Conservation (phyloP, 306 rosid genomes). For the Vigna nakashimae region DNA sequence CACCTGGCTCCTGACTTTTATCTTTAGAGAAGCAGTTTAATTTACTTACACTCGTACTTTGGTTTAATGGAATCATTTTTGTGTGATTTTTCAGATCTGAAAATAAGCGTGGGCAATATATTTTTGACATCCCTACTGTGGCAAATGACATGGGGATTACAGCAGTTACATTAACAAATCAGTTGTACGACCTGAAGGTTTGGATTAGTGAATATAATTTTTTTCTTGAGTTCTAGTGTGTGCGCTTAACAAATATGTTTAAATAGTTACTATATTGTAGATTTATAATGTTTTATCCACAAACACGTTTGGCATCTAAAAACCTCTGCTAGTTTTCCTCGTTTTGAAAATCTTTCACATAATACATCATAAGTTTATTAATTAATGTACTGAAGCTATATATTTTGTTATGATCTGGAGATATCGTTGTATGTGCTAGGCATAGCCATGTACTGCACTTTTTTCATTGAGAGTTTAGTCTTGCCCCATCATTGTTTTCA, state of each 20-base stretch:
- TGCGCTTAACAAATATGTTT: slow-evolving; percentile 22
- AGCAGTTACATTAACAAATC: slow-evolving; percentile 65
- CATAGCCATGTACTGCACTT: background rate
- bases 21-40: slow-evolving; percentile 34
- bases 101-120: slow-evolving; percentile 78
- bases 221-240: slow-evolving; percentile 14
- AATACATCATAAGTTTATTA: background rate
- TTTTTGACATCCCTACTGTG: slow-evolving; percentile 77
- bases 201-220: slow-evolving; percentile 34
- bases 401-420: slow-evolving; percentile 33
- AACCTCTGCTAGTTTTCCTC: slow-evolving; percentile 6
- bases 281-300: background rate
- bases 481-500: background rate
- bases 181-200: slow-evolving; percentile 80
- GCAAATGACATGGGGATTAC: slow-evolving; percentile 78
- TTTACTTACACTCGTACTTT: slow-evolving; percentile 29
- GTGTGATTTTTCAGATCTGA: slow-evolving; percentile 75
- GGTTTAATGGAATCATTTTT: slow-evolving; percentile 35
- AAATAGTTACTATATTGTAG: background rate
- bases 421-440: background rate
- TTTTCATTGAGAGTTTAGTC: background rate
- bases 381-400: slow-evolving; percentile 8
- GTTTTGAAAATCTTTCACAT: background rate
- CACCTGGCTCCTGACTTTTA: slow-evolving; percentile 41
- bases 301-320: slow-evolving; percentile 4